These are phyloP conservation scores for Iberis pinnata DNA, from an alignment of 345 rosid genomes.

Conservation along the genomic window DNA sequence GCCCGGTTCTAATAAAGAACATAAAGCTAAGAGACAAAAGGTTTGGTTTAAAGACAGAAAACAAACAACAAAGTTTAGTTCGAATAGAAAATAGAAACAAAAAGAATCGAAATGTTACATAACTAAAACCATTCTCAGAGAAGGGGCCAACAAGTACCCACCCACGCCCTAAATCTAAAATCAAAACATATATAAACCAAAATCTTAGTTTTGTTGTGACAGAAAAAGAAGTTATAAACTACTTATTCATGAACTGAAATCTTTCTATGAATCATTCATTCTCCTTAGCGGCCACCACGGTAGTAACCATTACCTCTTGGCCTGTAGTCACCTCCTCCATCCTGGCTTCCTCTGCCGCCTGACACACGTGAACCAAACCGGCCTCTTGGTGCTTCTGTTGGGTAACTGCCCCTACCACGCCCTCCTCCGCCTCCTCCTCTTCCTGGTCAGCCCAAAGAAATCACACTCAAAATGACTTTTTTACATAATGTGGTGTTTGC, in stretches of 20 bases:
- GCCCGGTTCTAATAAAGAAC: too few relatives aligned
- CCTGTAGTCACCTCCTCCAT: constrained; percentile 55
- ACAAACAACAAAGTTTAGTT: too few relatives aligned
- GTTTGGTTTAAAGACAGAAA: too few relatives aligned
- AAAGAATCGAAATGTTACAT: constrained; percentile 39
- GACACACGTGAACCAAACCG: constrained; percentile 52
- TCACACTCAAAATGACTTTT: not conserved
- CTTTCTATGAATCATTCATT: not conserved
- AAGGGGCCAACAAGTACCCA: too few relatives aligned
- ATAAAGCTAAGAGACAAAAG: too few relatives aligned
- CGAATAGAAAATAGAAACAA: constrained; percentile 9
- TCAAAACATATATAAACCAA: constrained; percentile 31
- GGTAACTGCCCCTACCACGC: constrained; percentile 72
- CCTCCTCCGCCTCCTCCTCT: constrained; percentile 38
- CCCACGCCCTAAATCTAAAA: constrained; percentile 19
- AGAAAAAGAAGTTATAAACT: constrained; percentile 23
- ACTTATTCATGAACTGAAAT: constrained; percentile 11
- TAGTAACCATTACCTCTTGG: constrained; percentile 62
- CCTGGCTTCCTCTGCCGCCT: constrained; percentile 76
- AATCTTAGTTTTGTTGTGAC: constrained; percentile 23
- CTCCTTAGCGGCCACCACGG: constrained; percentile 44
- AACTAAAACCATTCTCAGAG: constrained; percentile 40
- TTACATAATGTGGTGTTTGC: not conserved
- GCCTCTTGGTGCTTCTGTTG: constrained; percentile 59
- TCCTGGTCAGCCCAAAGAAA: constrained; percentile 12